phyloP scores from a whole-genome alignment of 1,284 basidiomycete genomes.

The Vanrija sp. region DNA sequence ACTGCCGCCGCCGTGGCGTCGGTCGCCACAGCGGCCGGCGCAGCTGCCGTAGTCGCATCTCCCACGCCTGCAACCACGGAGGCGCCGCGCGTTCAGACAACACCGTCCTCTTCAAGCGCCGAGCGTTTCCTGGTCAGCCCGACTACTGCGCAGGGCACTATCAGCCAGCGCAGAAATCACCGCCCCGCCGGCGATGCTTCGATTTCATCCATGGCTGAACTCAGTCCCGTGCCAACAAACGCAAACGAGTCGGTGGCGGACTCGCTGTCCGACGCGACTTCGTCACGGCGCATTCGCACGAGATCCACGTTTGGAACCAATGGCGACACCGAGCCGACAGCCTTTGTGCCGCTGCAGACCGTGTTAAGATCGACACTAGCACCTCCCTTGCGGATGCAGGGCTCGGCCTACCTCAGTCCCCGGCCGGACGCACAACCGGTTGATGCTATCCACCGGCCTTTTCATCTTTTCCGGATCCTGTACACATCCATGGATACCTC shows the following conservation, averaged over 20 bases:
- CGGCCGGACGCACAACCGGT: conserved; percentile 52
- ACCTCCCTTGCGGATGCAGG: conserved; percentile 12
- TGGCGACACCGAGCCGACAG: background rate
- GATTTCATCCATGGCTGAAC: conserved; percentile 13
- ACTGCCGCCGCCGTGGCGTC: too few relatives aligned
- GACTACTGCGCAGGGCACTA: conserved; percentile 32
- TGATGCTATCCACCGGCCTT: conserved; percentile 76
- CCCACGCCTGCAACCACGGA: too few relatives aligned
- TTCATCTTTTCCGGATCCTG: conserved; percentile 80
- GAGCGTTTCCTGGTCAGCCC: conserved; percentile 27
- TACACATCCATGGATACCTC: conserved; percentile 70
- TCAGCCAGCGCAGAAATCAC: conserved; percentile 34
- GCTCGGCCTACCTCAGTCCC: conserved; percentile 28
- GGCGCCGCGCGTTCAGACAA: too few relatives aligned
- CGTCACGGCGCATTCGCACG: too few relatives aligned
- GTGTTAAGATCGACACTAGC: conserved; percentile 12
- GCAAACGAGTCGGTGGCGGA: too few relatives aligned
- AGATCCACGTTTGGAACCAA: background rate
- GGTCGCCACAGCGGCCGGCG: too few relatives aligned
- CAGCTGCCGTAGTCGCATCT: too few relatives aligned
- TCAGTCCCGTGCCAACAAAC: conserved; percentile 7
- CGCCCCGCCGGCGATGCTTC: conserved; percentile 5
- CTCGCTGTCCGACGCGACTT: too few relatives aligned
- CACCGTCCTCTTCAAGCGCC: too few relatives aligned
- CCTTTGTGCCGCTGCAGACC: conserved; percentile 5